phyloP scores from a whole-genome alignment of 805 yeast species.

The Suhomyces emberorum region DNA sequence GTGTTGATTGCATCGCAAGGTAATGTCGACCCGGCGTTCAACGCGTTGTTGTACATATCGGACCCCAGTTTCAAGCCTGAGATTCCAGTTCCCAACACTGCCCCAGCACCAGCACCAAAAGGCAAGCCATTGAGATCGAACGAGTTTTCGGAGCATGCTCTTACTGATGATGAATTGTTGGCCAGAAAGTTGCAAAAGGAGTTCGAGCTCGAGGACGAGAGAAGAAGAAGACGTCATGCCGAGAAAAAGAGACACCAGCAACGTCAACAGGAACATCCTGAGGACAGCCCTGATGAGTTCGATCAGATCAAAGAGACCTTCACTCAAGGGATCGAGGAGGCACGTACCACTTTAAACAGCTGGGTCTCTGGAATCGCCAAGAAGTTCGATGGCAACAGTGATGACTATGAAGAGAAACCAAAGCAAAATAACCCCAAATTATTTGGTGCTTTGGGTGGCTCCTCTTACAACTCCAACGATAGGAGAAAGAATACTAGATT shows the following conservation, averaged over 20 bases:
- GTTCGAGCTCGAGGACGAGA: slow-evolving; percentile 43
- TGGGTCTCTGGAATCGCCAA: slow-evolving; percentile 75
- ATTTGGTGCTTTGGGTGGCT: slow-evolving; percentile 47
- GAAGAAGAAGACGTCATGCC: slow-evolving; percentile 26
- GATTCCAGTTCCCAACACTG: too few species aligned
- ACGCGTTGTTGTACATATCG: slow-evolving; percentile 74
- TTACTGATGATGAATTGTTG: slow-evolving; percentile 68
- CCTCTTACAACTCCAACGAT: slow-evolving; percentile 26
- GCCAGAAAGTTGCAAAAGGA: slow-evolving; percentile 79
- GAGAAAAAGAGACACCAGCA: slow-evolving; percentile 10
- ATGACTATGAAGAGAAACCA: slow-evolving; percentile 8
- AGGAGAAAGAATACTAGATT: slow-evolving; percentile 19
- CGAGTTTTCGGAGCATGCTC: slow-evolving; percentile 9
- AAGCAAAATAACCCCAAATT: slow-evolving; percentile 27
- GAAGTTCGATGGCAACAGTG: slow-evolving; percentile 35
- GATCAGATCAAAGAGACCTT: slow-evolving; percentile 67
- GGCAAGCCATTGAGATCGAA: slow-evolving; percentile 13
- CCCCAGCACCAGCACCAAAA: slow-evolving; percentile 14
- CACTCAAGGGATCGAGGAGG: slow-evolving; percentile 75
- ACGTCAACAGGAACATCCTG: slow-evolving; percentile 13
- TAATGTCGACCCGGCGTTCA: slow-evolving; percentile 78
- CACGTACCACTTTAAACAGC: slow-evolving; percentile 66
- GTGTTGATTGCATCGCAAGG: slow-evolving; percentile 85
- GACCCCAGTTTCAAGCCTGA: slow-evolving; percentile 66
- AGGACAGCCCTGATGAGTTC: slow-evolving; percentile 54